Base-by-base conservation (phyloP, 1,284 basidiomycete genomes). In the Kwoniella shivajii region DNA sequence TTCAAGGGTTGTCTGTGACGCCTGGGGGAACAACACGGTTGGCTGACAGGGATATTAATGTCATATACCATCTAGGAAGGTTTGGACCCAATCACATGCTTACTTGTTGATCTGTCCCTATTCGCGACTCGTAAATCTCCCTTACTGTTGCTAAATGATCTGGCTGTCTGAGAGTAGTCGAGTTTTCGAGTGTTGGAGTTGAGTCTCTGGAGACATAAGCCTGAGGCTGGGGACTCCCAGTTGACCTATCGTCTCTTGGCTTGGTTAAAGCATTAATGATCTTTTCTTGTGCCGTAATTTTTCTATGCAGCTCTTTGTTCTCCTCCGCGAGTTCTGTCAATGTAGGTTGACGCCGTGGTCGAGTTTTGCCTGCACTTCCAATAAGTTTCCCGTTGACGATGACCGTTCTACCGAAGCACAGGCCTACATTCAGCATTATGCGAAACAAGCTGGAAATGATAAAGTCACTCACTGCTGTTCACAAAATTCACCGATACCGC, bases 401-500 rank as follows among this genome's bases (percentile, higher is more conserved):
- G 16, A 50, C 45, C 14, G 57, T 57, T 29, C 60, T 61, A 9
- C 16, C 45, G 1, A 30, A 7, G 3, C n/a, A n/a, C n/a, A n/a
- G n/a, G n/a, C n/a, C n/a, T n/a, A n/a, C n/a, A 20, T 24, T 22
- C 13, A 26, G n/a, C 3, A 11, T 1, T 34, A 9, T n/a, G 20
- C 16, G 38, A n/a, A 6, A 44, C n/a, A 18, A 50, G 11, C 20
- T 7, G n/a, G 26, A 22, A 37, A 10, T 16, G 26, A 43, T 38
- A 18, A 4, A n/a, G 47, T 11, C 3, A 58, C 57, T 29, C 43
- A 61, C 61, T 57, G 43, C 39, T 59, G 61, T 38, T 59, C 54
- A 37, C 61, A 63, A 22, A 63, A 47, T 13, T 63, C 57, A 2
- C 51, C 57, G 9, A 63, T 36, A 1, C 61, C 61, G 10, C 61